Evolutionary conservation across 495 filamentous ascomycete species (phyloP).

Genomic region (Achaetomiella virescens): DNA sequence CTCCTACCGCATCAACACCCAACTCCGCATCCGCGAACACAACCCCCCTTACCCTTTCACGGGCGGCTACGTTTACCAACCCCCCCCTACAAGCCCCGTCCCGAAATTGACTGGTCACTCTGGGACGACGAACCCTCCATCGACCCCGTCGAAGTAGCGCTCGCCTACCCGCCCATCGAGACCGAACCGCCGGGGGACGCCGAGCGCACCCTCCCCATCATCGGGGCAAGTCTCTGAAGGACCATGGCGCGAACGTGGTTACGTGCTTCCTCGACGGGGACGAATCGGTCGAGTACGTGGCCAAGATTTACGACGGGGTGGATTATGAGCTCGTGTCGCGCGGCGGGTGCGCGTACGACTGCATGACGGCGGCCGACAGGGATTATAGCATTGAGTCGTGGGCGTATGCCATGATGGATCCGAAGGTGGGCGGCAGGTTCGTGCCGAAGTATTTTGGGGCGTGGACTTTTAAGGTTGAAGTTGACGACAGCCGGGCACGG

Average conservation of each 20-base stretch:
- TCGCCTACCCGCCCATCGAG: not conserved
- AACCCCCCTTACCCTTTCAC: not conserved
- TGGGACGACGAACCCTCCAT: not conserved
- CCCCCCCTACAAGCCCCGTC: not conserved
- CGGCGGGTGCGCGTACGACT: not conserved
- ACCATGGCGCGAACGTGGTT: not conserved
- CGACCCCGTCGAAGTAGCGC: not conserved
- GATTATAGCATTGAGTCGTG: constrained; percentile 5
- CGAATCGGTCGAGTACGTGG: not conserved
- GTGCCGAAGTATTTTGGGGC: not conserved
- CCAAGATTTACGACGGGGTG: constrained; percentile 5
- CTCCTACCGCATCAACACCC: not conserved
- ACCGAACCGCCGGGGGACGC: not conserved
- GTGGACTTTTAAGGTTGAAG: not conserved
- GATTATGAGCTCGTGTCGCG: not conserved
- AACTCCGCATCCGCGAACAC: not conserved
- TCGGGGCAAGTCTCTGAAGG: not conserved
- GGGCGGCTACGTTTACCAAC: not conserved
- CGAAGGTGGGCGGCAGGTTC: not conserved
- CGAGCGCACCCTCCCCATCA: not conserved
- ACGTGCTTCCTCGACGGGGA: constrained; percentile 3
- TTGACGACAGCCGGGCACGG: no score
- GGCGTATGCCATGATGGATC: not conserved
- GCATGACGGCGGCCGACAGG: not conserved
- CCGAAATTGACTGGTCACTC: not conserved